Evolutionary conservation across 805 yeast species (phyloP), one percentile per base, ranked within the genome.

Genomic region (Cyberlindnera americana): DNA sequence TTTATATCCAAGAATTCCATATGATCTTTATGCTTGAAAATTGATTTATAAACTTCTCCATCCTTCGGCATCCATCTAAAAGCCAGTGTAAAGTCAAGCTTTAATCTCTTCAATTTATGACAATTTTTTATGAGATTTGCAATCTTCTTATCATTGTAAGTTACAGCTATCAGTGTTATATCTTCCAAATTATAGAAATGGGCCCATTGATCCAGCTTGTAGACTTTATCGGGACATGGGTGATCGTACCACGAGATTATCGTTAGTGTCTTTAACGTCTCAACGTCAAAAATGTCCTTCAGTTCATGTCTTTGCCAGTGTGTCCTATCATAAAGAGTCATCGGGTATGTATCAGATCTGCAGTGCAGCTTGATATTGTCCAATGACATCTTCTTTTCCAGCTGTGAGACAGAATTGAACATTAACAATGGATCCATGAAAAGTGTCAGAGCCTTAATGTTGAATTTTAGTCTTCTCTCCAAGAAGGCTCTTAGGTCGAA

Each of bases 201-300:
- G 19, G 53, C 47, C 52, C 69, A 64, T 41, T 66, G 63, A 32
- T 54, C 62, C 27, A 65, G 50, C 54, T 62, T 62, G 38, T 62
- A 62, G 19, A 59, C 45, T 36, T 58, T 61, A 35, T 64, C 52
- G n/a, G 60, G 52, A 13, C 51, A 44, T 14, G 58, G 40, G n/a
- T 57, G 52, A 36, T 66, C 70, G 46, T 59, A 64, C 73, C 73
- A 68, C 3, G 73, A 68, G 5, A 68, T 66, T 4, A 68, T 57
- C 0, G 73, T 67, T 22, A 68, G 49, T 0, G 61, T 57, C 40
- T 61, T 63, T 38, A 68, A 50, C 3, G 58, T 47, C 33, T 62
- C 48, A 3, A 54, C 48, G 44, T 66, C 69, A 36, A 68, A 66
- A 2, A 67, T 42, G 30, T 68, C 71, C 7, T 60, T 57, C 19